These are phyloP conservation scores for Calocybe gangraenosa DNA, from an alignment of 768 basidiomycete genomes.

Conservation along the genomic window DNA sequence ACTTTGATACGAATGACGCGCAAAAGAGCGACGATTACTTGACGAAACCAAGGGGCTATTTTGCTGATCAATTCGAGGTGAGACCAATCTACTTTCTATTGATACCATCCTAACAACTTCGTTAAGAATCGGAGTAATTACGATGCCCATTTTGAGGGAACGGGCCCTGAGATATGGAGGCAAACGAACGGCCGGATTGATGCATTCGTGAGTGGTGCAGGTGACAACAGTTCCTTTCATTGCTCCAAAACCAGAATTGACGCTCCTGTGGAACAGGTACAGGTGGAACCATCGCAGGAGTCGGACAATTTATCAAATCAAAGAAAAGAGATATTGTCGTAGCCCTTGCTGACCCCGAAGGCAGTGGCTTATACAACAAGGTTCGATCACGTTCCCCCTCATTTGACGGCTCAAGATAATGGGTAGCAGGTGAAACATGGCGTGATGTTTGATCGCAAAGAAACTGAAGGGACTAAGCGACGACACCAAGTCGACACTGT, in stretches of 20 bases:
- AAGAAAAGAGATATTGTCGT: constrained; percentile 63
- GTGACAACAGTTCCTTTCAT: constrained; percentile 29
- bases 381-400: constrained; percentile 27
- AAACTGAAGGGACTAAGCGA: constrained; percentile 90
- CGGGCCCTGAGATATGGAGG: constrained; percentile 93
- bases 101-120: background rate
- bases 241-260: background rate
- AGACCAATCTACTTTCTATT: background rate
- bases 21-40: constrained; percentile 38
- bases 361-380: constrained; percentile 94
- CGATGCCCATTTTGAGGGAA: constrained; percentile 82
- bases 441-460: constrained; percentile 92
- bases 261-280: constrained; percentile 58
- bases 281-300: constrained; percentile 91
- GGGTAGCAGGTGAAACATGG: constrained; percentile 70
- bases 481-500: constrained; percentile 95
- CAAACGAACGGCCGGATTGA: constrained; percentile 82
- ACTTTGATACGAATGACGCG: constrained; percentile 32
- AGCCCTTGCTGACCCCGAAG: constrained; percentile 86
- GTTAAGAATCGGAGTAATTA: constrained; percentile 82
- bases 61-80: constrained; percentile 94
- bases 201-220: constrained; percentile 90
- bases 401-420: background rate
- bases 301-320: constrained; percentile 74
- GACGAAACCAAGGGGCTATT: constrained; percentile 72